Evolutionary conservation across 345 rosid genomes (phyloP).

Genomic region (Cardamine resedifolia): DNA sequence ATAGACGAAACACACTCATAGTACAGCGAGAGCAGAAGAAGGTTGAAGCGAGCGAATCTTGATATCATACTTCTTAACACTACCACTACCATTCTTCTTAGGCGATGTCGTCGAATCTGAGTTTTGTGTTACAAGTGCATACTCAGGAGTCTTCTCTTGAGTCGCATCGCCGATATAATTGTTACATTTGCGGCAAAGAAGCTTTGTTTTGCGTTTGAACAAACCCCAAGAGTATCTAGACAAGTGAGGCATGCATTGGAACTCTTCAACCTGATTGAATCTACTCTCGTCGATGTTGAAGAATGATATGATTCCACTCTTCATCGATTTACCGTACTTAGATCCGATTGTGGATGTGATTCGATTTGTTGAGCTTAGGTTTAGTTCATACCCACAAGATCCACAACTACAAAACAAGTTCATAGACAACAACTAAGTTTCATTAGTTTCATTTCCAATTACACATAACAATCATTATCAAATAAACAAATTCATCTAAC

Average conservation of each 20-base stretch:
- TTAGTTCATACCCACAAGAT: conserved; percentile 84
- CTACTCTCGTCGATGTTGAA: conserved; percentile 74
- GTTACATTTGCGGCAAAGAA: conserved; percentile 89
- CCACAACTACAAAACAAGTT: conserved; percentile 77
- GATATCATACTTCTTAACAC: conserved; percentile 57
- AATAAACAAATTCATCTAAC: background rate
- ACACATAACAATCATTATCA: background rate
- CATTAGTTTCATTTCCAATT: background rate
- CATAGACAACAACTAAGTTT: background rate
- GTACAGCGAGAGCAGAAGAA: conserved; percentile 12
- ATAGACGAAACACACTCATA: conserved; percentile 12
- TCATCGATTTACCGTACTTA: conserved; percentile 90
- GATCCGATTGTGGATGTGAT: conserved; percentile 81
- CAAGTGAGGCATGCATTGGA: conserved; percentile 79
- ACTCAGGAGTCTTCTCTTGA: conserved; percentile 47
- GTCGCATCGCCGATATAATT: conserved; percentile 71
- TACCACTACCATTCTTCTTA: conserved; percentile 23
- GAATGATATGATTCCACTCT: conserved; percentile 88
- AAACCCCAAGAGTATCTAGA: conserved; percentile 62
- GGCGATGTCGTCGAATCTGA: conserved; percentile 48
- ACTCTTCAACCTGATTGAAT: conserved; percentile 79
- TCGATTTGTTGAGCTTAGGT: conserved; percentile 83
- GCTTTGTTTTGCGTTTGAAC: conserved; percentile 74
- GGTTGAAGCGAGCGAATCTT: conserved; percentile 92
- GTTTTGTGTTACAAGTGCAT: conserved; percentile 50